phyloP scores from a whole-genome alignment of 306 rosid species.

The Sicyos baderoa region DNA sequence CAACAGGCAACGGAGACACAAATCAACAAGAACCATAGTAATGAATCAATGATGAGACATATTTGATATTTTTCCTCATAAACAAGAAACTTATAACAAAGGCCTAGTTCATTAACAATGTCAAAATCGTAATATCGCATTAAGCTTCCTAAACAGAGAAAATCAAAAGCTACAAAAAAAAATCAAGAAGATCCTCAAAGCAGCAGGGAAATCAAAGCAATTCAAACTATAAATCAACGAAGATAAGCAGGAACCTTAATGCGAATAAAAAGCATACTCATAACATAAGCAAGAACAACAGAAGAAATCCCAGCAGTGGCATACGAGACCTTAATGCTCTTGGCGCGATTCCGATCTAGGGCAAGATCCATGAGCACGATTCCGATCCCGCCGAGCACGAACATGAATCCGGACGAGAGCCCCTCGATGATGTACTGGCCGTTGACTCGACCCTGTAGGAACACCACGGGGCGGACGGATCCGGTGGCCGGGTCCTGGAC shows the following conservation, averaged over 20 bases:
- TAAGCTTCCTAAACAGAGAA: neutral
- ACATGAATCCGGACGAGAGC: constrained; percentile 84
- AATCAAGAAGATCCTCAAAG: neutral
- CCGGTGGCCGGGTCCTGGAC: constrained; percentile 78
- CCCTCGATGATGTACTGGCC: constrained; percentile 94
- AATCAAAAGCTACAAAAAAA: no score
- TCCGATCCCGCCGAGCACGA: constrained; percentile 76
- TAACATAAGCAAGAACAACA: constrained; percentile 54
- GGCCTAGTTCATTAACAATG: neutral
- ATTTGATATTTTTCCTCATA: no score
- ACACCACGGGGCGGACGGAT: constrained; percentile 74
- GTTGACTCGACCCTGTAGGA: constrained; percentile 76
- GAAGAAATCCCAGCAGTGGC: constrained; percentile 70
- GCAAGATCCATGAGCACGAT: constrained; percentile 76
- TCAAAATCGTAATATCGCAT: neutral
- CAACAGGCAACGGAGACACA: no score
- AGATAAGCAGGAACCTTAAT: constrained; percentile 94
- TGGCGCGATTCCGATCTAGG: constrained; percentile 65
- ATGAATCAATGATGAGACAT: constrained; percentile 2
- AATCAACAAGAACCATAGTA: neutral
- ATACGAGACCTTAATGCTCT: constrained; percentile 61
- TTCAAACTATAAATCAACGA: neutral
- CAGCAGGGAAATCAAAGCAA: neutral
- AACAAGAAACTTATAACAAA: neutral
- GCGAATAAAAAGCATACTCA: constrained; percentile 91